Base-by-base conservation (phyloP, 108 stramenopile species). In the Conticribra guillardii region DNA sequence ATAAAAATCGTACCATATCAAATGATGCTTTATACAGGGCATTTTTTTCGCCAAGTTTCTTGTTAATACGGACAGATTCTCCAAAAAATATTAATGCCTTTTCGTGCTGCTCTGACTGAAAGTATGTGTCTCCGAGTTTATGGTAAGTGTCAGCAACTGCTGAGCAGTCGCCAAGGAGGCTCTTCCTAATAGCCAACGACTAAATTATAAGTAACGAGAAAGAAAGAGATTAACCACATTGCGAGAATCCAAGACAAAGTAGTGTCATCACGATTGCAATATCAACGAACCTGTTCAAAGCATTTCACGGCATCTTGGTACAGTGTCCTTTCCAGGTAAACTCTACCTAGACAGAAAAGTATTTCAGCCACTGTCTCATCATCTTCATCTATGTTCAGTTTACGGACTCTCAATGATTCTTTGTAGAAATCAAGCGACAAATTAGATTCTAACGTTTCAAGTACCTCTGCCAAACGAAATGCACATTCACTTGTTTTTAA, bases 71-170 rank as follows among this genome's bases (percentile, higher is more conserved):
- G 19, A 66, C 64, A 22, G 76, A 64, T 58, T 78, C 76, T 64
- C 63, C 62, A 50, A 52, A 78, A 58, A 70, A 70, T 70, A 78
- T 78, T 26, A 78, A 53, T n/a, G 76, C 76, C 49, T 78, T 78
- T 31, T 78, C 69, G 17, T 47, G 34, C 27, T 70, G 56, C 19
- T 64, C 48, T 24, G 69, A 47, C 60, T 60, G n/a, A 63, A 19
- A 34, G 62, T 78, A 60, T 17, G 59, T 27, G 26, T 69, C 64
- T 52, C 67, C 76, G 2, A 78, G 76, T 47, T 65, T 17, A 58
- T 78, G 76, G 48, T 78, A 78, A 4, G 76, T 78, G 33, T 65
- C 69, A 4, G 76, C 76, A 50, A 78, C 69, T 18, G 33, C 56
- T n/a, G 41, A 18, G 47, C 69, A 63, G 29, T 78, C 76, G 18